Percentiles rank a stretch among this genome's conserved stretches.
phyloP scores from a whole-genome alignment of 1,284 basidiomycete genomes.

The Irpex lacteus region DNA sequence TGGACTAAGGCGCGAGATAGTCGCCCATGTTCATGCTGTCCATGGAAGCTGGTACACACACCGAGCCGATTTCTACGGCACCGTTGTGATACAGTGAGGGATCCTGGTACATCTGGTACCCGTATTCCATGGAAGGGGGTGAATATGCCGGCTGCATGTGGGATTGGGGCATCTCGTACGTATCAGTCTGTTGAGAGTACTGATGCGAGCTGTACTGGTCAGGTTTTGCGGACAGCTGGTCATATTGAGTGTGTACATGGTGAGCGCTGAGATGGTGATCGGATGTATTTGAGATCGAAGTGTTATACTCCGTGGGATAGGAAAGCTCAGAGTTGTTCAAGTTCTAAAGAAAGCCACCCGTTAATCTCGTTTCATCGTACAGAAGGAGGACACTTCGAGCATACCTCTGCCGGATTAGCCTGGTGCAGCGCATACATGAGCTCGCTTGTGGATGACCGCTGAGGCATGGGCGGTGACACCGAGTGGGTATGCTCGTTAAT shows the following conservation, averaged over 20 bases:
- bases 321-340: neutral
- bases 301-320: neutral
- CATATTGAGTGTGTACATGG: neutral
- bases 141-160: conserved; percentile 2
- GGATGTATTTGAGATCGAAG: neutral
- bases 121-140: neutral
- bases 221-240: neutral
- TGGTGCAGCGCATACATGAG: conserved; percentile 11
- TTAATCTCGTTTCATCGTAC: neutral
- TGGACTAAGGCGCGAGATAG: conserved; percentile 6
- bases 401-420: neutral
- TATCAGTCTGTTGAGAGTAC: neutral
- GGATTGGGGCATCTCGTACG: neutral
- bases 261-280: neutral
- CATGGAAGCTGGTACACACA: conserved; percentile 11
- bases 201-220: neutral
- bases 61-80: conserved; percentile 9
- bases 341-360: neutral
- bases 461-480: conserved; percentile 1
- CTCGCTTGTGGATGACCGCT: conserved; percentile 7
- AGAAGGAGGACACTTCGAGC: neutral
- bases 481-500: neutral
- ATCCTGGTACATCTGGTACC: conserved; percentile 3
- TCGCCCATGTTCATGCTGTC: conserved; percentile 7
- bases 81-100: conserved; percentile 3